Evolutionary conservation across 2,329 filamentous ascomycete genomes (phyloP), one percentile per base, ranked within the genome.

Genomic region (Cladosporium colombiae): DNA sequence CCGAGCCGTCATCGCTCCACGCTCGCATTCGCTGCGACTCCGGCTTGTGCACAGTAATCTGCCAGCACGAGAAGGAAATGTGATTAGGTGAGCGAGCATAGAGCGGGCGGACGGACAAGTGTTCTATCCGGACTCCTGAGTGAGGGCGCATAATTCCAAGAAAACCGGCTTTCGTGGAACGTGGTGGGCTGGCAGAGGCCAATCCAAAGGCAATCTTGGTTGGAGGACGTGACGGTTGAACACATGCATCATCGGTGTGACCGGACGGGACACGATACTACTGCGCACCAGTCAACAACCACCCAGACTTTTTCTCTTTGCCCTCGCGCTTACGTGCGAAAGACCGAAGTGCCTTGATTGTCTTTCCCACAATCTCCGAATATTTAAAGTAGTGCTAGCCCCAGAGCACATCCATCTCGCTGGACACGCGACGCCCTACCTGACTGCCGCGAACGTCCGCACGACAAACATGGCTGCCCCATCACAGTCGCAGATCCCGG

Each of bases 401-500:
- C 40, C 40, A 21, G 40, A 46, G 40, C 40, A 46, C n/a, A 46
- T 40, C 33, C 13, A 35, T 33, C 33, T 57, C 7, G 8, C 52
- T 33, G 52, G 52, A 33, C 52, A 55, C 52, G 52, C 52, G 52
- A 55, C 52, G 27, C 52, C 52, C 27, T 29, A 10, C 52, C 52
- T 55, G 52, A 46, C 33, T 35, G 33, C 40, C 60, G 60, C 49
- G 33, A 53, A 37, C 46, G n/a, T 52, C 49, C 46, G 31, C 33
- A 16, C 33, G 44, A 16, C 33, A 31, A 31, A 25, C 16, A 63
- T 63, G 61, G 40, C 40, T 46, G 61, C 62, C 52, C 25, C 62
- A 31, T 80, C 81, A 57, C 80, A 81, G 72, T 81, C 85, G 69
- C 81, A 83, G 71, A 82, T 95, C 66, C 93, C 93, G 65, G 85